Conservation (phyloP, 2,329 filamentous ascomycete species). For the Gnomoniopsis smithogilvyi region DNA sequence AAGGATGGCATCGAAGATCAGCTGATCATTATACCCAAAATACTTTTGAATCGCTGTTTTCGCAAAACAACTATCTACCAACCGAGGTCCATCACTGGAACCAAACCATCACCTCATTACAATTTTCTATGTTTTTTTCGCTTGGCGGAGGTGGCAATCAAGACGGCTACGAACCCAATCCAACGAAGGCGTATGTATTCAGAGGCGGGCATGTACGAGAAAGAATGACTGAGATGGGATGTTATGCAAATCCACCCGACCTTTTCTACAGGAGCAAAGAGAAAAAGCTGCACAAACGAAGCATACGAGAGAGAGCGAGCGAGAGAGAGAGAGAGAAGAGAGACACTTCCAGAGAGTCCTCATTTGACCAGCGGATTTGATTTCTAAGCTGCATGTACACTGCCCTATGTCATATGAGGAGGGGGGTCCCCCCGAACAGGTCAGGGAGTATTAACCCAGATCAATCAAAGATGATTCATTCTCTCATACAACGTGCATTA, state of each 20-base stretch:
- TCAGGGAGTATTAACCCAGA: conserved; percentile 3
- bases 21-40: conserved; percentile 6
- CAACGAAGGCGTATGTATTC: neutral
- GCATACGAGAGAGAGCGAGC: conserved; percentile 1
- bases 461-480: neutral
- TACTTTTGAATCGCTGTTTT: neutral
- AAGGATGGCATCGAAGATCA: neutral
- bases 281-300: neutral
- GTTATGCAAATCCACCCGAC: neutral
- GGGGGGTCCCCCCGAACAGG: neutral
- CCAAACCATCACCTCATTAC: neutral
- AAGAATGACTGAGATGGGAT: neutral
- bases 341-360: neutral
- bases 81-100: neutral
- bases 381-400: conserved; percentile 7
- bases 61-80: neutral
- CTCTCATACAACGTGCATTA: neutral
- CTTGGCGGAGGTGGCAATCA: neutral
- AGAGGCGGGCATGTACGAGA: neutral
- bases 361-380: neutral
- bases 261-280: neutral
- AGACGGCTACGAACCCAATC: neutral
- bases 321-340: no score
- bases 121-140: neutral
- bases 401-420: neutral